A percentile compares a stretch with the other conserved stretches of the same genome.
Evolutionary conservation across 192 early-diverging fungal genomes (phyloP).

Genomic region (Umbelopsis vinacea): DNA sequence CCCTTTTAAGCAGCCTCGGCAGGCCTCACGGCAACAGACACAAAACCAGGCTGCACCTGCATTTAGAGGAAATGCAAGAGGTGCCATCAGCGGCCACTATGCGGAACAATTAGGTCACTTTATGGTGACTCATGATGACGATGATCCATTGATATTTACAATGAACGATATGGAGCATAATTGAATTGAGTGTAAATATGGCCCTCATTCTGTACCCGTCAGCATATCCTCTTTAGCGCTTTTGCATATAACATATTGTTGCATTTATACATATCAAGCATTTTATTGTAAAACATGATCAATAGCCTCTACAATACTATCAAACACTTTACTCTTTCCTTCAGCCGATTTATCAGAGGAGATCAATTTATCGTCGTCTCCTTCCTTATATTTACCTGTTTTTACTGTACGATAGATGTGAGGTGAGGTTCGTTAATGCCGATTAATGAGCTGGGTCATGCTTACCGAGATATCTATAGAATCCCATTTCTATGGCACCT

Average conservation of each 20-base stretch:
- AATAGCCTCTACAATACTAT: constrained; percentile 70
- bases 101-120: neutral
- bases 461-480: constrained; percentile 56
- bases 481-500: constrained; percentile 75
- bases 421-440: neutral
- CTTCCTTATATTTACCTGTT: constrained; percentile 82
- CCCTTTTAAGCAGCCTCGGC: constrained; percentile 3
- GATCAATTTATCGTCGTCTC: constrained; percentile 65
- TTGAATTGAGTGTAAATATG: neutral
- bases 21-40: neutral
- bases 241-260: constrained; percentile 2
- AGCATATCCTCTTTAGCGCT: neutral
- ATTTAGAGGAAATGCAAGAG: neutral
- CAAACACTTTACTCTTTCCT: constrained; percentile 56
- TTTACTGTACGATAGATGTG: constrained; percentile 53
- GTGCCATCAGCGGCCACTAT: neutral
- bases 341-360: constrained; percentile 26
- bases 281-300: constrained; percentile 50
- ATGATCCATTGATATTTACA: constrained; percentile 5
- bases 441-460: neutral
- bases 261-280: constrained; percentile 10
- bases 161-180: constrained; percentile 21
- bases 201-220: neutral
- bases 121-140: neutral
- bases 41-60: neutral